Conservation (phyloP, 805 yeast genomes). For the Schwanniomyces pseudopolymorphus region DNA sequence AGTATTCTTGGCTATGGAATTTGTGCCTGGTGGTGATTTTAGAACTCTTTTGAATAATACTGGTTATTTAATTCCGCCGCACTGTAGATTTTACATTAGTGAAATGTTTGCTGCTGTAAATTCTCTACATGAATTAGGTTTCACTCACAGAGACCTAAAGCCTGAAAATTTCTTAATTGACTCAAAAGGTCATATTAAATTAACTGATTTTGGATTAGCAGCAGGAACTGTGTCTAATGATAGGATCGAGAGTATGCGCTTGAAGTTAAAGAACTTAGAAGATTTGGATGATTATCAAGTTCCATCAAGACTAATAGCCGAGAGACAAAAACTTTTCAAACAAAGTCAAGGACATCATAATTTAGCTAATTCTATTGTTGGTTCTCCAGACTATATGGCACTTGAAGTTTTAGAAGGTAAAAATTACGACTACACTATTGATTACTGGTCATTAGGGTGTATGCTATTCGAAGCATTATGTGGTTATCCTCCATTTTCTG, state of each 20-base stretch:
- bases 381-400: constrained; percentile 99
- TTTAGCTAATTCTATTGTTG: constrained; percentile 93
- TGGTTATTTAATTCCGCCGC: constrained; percentile 89
- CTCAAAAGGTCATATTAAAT: constrained; percentile 84
- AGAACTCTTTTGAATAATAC: constrained; percentile 92
- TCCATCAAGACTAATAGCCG: constrained; percentile 71
- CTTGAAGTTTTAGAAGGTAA: constrained; percentile 93
- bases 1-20: constrained; percentile 96
- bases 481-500: constrained; percentile 97
- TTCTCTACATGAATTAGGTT: constrained; percentile 90
- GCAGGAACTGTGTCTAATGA: constrained; percentile 94
- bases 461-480: constrained; percentile 94
- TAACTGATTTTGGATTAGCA: constrained; percentile 96
- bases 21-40: constrained; percentile 99
- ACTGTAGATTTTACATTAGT: constrained; percentile 89
- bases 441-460: constrained; percentile 98
- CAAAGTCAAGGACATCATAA: constrained; percentile 79
- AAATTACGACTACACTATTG: constrained; percentile 92
- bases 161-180: constrained; percentile 93
- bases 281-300: constrained; percentile 62
- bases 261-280: constrained; percentile 65
- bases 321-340: constrained; percentile 84
- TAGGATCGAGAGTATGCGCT: constrained; percentile 88
- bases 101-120: constrained; percentile 97
- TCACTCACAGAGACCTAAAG: constrained; percentile 94